Conservation (phyloP, 352 stramenopile genomes). For the Pythium grandisporangium region DNA sequence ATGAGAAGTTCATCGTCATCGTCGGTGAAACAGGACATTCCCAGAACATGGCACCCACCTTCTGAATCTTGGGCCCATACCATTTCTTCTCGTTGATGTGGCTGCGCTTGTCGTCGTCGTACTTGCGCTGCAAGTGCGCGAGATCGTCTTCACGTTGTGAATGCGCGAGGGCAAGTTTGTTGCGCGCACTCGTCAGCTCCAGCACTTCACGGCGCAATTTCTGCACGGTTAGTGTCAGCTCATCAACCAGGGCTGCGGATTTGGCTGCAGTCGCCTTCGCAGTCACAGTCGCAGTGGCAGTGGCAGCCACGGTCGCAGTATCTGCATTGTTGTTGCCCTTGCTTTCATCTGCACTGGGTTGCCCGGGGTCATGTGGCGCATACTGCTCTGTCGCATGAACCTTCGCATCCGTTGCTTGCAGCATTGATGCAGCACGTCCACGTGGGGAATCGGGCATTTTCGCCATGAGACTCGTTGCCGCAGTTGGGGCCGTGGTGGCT, state of each 20-base stretch:
- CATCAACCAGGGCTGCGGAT: conserved; percentile 23
- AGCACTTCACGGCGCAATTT: conserved; percentile 62
- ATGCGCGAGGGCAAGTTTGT: conserved; percentile 50
- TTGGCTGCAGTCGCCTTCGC: too few relatives aligned
- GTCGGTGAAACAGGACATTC: too few relatives aligned
- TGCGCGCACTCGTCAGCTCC: conserved; percentile 47
- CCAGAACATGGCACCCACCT: too few relatives aligned
- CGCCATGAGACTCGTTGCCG: too few relatives aligned
- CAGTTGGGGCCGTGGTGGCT: too few relatives aligned
- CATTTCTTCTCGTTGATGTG: conserved; percentile 60
- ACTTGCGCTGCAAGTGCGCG: conserved; percentile 49
- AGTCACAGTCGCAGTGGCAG: too few relatives aligned
- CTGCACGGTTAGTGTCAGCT: conserved; percentile 58
- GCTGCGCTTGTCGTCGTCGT: conserved; percentile 54
- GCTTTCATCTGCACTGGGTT: not conserved
- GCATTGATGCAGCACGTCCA: too few relatives aligned
- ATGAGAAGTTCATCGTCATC: too few relatives aligned
- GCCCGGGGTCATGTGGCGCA: not conserved
- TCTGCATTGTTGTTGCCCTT: not conserved
- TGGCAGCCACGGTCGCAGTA: too few relatives aligned
- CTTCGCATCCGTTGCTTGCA: not conserved
- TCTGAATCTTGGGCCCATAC: conserved; percentile 64
- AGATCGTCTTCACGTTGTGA: conserved; percentile 73
- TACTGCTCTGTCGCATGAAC: not conserved
- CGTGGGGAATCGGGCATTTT: too few relatives aligned